Evolutionary conservation across 208 protist species (phyloP), one percentile per base, ranked within the genome.

Genomic region (Trypanosoma scelopori): DNA sequence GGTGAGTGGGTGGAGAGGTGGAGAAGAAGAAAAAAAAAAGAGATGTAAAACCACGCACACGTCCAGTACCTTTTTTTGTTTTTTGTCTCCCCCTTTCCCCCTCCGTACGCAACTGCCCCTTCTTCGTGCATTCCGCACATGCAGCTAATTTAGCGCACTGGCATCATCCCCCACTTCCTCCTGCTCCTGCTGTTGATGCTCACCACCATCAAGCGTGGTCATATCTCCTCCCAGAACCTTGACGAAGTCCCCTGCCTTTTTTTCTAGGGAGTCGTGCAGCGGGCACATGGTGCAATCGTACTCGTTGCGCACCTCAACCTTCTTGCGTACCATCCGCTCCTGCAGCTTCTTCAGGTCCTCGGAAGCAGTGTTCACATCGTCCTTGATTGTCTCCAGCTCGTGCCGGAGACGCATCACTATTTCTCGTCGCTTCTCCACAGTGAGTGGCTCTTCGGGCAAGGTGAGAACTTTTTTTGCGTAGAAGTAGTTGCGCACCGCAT

Each of bases 211-310:
- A 63, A 5, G 45, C 48, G 32, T 47, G 20, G 0, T 52, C 23
- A 9, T 39, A 12, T 71, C 50, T 5, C 45, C 43, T 23, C 61
- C 74, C 7, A 69, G 56, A 20, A 46, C 52, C 32, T 62, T 71
- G 13, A 82, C 18, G 73, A 93, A 91, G 22, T 73, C 75, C 32
- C 69, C 71, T 16, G 84, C 89, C 55, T 76, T 64, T 16, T 76
- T 70, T 62, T 90, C 87, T 12, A 93, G 67, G 52, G 77, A 65
- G 32, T 87, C 81, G 43, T 93, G 69, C 25, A 93, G 66, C 13
- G 87, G 74, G 55, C 89, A 69, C 87, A 93, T 93, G 11, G 87
- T 89, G 46, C 69, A 74, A 64, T 93, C 87, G 60, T 93, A 93
- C 70, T 82, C 81, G 25, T 67, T 60, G 12, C 76, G 83, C 28